These are phyloP conservation scores for Cystobasidiaceae sp. DNA, from an alignment of 1,284 basidiomycete species.

Conservation along the genomic window DNA sequence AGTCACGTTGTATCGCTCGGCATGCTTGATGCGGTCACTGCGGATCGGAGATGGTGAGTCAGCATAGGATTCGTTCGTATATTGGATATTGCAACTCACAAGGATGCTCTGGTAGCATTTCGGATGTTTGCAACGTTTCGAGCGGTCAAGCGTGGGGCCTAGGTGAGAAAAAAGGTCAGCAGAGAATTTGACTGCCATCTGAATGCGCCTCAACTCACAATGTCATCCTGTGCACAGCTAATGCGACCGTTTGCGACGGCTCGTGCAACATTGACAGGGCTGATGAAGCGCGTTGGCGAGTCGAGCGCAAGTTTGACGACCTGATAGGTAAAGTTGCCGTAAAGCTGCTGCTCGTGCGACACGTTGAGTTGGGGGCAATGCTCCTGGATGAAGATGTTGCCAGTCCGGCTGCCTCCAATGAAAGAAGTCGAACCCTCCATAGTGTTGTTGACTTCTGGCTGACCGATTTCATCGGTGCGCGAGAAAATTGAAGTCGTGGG, in stretches of 20 bases:
- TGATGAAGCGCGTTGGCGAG: conserved; percentile 12
- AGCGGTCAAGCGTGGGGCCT: conserved; percentile 18
- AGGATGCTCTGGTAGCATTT: conserved; percentile 1
- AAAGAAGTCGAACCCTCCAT: conserved; percentile 21
- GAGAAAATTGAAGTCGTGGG: conserved; percentile 30
- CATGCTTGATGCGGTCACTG: conserved; percentile 6
- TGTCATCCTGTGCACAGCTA: conserved; percentile 2
- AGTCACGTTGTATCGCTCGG: conserved; percentile 2
- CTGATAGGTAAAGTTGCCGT: conserved; percentile 23
- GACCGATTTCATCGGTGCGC: conserved; percentile 12
- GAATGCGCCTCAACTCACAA: neutral
- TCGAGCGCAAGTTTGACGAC: conserved; percentile 27
- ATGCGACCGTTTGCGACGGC: conserved; percentile 8
- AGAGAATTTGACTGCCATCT: neutral
- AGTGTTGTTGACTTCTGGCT: conserved; percentile 22
- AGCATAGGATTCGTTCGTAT: neutral
- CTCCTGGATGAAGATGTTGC: conserved; percentile 28
- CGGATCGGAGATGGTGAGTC: neutral
- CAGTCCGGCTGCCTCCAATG: conserved; percentile 4
- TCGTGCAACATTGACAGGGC: neutral
- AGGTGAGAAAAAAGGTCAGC: neutral
- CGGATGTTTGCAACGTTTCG: conserved; percentile 7
- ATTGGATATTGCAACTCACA: neutral
- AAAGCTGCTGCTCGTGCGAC: conserved; percentile 20
- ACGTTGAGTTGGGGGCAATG: conserved; percentile 19